Base-by-base conservation (phyloP, 768 basidiomycete genomes). In the Rubroboletus satanas region DNA sequence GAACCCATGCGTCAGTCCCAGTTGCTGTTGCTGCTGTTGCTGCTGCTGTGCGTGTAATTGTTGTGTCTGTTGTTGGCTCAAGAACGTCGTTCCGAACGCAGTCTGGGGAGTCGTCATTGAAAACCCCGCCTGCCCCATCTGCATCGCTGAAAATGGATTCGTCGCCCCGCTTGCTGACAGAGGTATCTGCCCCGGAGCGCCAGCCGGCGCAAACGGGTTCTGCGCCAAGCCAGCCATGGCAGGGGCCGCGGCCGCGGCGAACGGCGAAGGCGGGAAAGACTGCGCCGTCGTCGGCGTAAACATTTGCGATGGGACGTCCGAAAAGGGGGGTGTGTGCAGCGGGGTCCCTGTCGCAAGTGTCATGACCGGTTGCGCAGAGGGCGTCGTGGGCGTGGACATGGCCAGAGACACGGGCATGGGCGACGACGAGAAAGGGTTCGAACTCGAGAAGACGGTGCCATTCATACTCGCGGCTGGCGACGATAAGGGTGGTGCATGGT, bases 41-140 rank as follows among this genome's bases (percentile, higher is more conserved):
- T 63, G 69, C 42, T 64, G 45, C 29, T 45, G 46, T 47, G 26
- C 7, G 28, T 49, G 14, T 0, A 49, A 8, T 14, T 38, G 23
- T 18, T 38, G 48, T 9, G 12, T 29, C 26, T 38, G 67, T 17
- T 70, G 71, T 26, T 62, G 66, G 54, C 49, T 56, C 33, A 52
- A 28, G 28, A 57, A 57, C 29, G 62, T 36, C 26, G 57, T 46
- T 38, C 53, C 59, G 48, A 63, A 62, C 11, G 46, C 66, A 12
- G 59, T 55, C 38, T 74, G 75, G 12, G 74, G 68, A 7, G 69
- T 66, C 55, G 57, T 63, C 26, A 57, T 52, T 45, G 62, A 47
- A 28, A 64, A 65, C 12, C 58, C 65, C 1, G 26, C 14, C 28
- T 57, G 66, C 7, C 51, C 54, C 44, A 50, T 50, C 14, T 59